Percentiles rank a stretch among this genome's conserved stretches.
These are phyloP conservation scores for Onygenales sp. DNA, from an alignment of 2,329 filamentous ascomycete genomes.

Conservation along the genomic window DNA sequence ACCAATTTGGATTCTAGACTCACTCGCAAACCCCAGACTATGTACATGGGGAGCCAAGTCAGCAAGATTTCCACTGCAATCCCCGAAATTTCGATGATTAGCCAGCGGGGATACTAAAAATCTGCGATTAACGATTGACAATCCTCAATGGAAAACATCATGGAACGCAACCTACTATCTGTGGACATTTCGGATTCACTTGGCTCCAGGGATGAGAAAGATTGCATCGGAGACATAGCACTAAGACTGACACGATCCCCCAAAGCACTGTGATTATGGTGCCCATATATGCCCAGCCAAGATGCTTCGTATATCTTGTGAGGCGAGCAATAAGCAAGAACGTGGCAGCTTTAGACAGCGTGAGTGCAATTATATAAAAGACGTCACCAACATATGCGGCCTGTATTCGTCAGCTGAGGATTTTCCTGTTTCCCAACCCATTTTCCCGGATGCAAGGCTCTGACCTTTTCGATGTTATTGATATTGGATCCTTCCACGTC, in stretches of 20 bases:
- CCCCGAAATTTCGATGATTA: slow-evolving; percentile 9
- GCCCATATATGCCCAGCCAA: slow-evolving; percentile 6
- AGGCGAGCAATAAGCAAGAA: slow-evolving; percentile 11
- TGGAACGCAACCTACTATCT: slow-evolving; percentile 4
- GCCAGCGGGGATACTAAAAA: slow-evolving; percentile 9
- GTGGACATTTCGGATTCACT: slow-evolving; percentile 6
- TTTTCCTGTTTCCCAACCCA: not conserved
- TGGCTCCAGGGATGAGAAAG: slow-evolving; percentile 8
- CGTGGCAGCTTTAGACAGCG: slow-evolving; percentile 8
- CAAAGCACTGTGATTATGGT: slow-evolving; percentile 1
- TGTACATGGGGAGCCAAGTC: slow-evolving; percentile 10
- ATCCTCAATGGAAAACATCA: not conserved
- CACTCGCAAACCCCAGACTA: slow-evolving; percentile 11
- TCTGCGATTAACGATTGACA: not conserved
- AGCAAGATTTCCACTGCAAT: slow-evolving; percentile 9
- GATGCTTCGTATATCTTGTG: slow-evolving; percentile 9
- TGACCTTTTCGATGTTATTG: slow-evolving; percentile 7
- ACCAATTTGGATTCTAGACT: slow-evolving; percentile 9
- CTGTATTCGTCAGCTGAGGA: slow-evolving; percentile 2
- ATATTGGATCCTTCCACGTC: slow-evolving; percentile 2
- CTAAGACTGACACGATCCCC: slow-evolving; percentile 8
- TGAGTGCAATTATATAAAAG: slow-evolving; percentile 10
- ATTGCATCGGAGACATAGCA: slow-evolving; percentile 9
- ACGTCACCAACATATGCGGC: slow-evolving; percentile 10
- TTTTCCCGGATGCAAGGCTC: not conserved